phyloP scores from a whole-genome alignment of 179 eudicot species.

The Gypsophila paniculata region DNA sequence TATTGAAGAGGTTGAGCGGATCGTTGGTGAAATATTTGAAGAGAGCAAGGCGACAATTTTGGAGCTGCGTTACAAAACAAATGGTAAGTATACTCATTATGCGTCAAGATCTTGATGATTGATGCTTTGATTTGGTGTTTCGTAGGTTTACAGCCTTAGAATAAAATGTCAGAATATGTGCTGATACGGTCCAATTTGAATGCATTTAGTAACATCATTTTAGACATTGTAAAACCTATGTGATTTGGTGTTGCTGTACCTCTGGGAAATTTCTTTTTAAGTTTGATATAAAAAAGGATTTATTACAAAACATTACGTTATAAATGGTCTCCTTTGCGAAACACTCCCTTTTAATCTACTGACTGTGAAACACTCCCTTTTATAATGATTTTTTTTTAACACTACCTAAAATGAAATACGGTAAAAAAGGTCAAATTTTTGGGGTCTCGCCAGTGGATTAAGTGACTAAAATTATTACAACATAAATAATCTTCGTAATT shows the following conservation, averaged over 20 bases:
- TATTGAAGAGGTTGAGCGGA: constrained; percentile 46
- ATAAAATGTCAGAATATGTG: background rate
- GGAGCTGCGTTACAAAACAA: constrained; percentile 79
- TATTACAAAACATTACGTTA: too few species aligned
- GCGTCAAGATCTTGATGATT: constrained; percentile 6
- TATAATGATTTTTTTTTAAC: too few species aligned
- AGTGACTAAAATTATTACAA: too few species aligned
- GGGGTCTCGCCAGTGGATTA: too few species aligned
- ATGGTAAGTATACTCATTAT: constrained; percentile 50
- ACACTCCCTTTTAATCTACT: too few species aligned
- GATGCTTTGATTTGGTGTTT: background rate
- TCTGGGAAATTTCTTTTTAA: too few species aligned
- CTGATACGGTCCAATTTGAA: background rate
- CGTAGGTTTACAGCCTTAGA: background rate
- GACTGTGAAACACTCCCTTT: too few species aligned
- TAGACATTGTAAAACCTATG: background rate
- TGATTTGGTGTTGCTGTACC: background rate
- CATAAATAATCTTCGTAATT: too few species aligned
- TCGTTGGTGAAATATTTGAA: constrained; percentile 59
- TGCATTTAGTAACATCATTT: background rate
- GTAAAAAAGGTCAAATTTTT: too few species aligned
- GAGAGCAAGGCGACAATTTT: constrained; percentile 54
- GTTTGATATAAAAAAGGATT: too few species aligned
- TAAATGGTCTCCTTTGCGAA: too few species aligned
- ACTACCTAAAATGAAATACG: too few species aligned